phyloP scores from a whole-genome alignment of 257 asterid species.

The Solanum neorickii region DNA sequence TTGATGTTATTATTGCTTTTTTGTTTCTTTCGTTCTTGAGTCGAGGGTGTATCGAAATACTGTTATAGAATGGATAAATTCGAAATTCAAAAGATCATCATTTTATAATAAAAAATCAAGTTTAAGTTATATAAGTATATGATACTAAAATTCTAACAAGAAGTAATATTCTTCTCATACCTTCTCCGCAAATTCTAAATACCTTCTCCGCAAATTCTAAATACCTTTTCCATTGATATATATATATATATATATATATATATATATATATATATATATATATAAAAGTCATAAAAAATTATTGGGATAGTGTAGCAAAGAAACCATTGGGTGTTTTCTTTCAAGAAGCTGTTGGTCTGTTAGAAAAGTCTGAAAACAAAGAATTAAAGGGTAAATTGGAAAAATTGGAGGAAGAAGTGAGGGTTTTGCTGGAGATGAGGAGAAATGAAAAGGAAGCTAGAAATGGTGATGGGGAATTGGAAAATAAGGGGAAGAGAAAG shows the following conservation, averaged over 20 bases:
- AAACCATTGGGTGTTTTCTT: conserved; percentile 31
- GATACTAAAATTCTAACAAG: neutral
- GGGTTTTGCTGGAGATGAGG: conserved; percentile 8
- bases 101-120: neutral
- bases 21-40: no score
- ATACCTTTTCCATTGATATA: neutral
- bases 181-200: neutral
- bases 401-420: conserved; percentile 36
- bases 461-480: neutral
- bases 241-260: no score
- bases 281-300: no score
- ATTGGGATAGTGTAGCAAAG: neutral
- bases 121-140: neutral
- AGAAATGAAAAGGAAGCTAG: neutral
- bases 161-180: neutral
- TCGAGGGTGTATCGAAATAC: no score
- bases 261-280: no score
- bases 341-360: conserved; percentile 39
- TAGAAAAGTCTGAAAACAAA: conserved; percentile 6
- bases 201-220: neutral
- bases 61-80: neutral
- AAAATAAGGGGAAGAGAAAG: neutral
- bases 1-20: no score
- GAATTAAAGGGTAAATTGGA: conserved; percentile 20
- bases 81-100: neutral